These are phyloP conservation scores for Neofusicoccum laricinum DNA, from an alignment of 2,329 filamentous ascomycete species.

Conservation along the genomic window DNA sequence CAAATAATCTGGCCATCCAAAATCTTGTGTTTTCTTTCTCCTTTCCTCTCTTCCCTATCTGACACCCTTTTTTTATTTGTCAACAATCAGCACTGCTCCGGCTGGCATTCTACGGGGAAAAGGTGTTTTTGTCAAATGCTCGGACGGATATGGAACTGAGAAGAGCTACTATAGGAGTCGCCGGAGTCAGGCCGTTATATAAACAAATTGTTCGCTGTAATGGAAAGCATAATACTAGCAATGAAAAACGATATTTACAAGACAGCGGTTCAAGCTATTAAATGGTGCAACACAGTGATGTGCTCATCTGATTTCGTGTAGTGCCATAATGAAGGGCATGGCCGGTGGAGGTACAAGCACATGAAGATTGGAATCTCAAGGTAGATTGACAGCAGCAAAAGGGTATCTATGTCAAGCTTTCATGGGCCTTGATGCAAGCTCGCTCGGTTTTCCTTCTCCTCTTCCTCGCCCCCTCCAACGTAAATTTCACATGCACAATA, in stretches of 20 bases:
- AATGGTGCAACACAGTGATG: too few relatives aligned
- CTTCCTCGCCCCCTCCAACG: not conserved
- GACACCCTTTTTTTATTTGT: slow-evolving; percentile 1
- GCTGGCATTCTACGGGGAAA: slow-evolving; percentile 10
- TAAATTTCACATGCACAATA: not conserved
- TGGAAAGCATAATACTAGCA: slow-evolving; percentile 13
- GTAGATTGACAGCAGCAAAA: slow-evolving; percentile 13
- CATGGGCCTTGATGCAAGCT: slow-evolving; percentile 12
- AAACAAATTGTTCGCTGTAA: slow-evolving; percentile 14
- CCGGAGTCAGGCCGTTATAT: slow-evolving; percentile 14
- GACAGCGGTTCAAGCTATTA: not conserved
- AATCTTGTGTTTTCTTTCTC: not conserved
- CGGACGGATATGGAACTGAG: slow-evolving; percentile 10
- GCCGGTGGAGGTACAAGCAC: not conserved
- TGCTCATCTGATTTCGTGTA: too few relatives aligned
- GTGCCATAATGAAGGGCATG: too few relatives aligned
- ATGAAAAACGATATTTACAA: slow-evolving; percentile 2
- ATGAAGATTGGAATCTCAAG: not conserved
- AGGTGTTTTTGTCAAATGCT: slow-evolving; percentile 8
- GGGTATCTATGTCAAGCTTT: slow-evolving; percentile 15
- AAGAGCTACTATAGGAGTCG: slow-evolving; percentile 11
- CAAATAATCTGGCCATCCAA: not conserved
- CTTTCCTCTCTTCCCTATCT: not conserved
- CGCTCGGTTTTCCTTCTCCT: not conserved
- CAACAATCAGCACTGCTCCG: slow-evolving; percentile 11